Evolutionary conservation across 805 yeast genomes (phyloP).

Genomic region (Nakazawaea pomicola): DNA sequence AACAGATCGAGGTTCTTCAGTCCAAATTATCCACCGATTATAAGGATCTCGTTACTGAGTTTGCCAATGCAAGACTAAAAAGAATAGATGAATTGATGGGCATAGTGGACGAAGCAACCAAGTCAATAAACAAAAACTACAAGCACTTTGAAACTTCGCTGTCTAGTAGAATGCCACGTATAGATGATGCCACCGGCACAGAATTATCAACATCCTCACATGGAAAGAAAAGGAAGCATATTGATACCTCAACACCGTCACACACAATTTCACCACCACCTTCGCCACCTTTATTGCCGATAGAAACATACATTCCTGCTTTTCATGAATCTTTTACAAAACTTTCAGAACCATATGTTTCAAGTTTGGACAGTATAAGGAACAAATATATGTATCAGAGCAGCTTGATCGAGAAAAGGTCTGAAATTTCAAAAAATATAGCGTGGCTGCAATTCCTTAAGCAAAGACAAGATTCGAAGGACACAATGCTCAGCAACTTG

Average conservation of each 20-base stretch:
- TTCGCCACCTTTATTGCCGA: constrained; percentile 17
- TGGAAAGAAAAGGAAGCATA: neutral
- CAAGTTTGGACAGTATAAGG: constrained; percentile 12
- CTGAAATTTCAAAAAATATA: neutral
- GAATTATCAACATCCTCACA: neutral
- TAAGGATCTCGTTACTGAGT: constrained; percentile 23
- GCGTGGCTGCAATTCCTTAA: constrained; percentile 8
- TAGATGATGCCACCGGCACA: constrained; percentile 14
- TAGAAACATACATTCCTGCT: constrained; percentile 16
- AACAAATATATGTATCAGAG: constrained; percentile 10
- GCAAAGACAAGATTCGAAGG: constrained; percentile 8
- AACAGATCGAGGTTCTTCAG: constrained; percentile 18
- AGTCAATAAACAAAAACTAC: constrained; percentile 18
- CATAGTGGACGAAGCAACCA: constrained; percentile 27
- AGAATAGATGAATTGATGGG: constrained; percentile 28
- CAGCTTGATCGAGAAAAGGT: neutral
- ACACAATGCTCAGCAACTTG: neutral
- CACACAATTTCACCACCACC: neutral
- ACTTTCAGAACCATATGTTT: constrained; percentile 14
- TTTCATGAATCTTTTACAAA: constrained; percentile 20
- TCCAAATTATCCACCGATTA: constrained; percentile 26
- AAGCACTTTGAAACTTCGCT: constrained; percentile 16
- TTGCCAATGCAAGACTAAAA: constrained; percentile 23
- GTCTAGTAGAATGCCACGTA: constrained; percentile 15
- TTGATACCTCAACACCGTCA: neutral